Evolutionary conservation across 805 yeast species (phyloP).

Genomic region (Ogataea parapolymorpha): DNA sequence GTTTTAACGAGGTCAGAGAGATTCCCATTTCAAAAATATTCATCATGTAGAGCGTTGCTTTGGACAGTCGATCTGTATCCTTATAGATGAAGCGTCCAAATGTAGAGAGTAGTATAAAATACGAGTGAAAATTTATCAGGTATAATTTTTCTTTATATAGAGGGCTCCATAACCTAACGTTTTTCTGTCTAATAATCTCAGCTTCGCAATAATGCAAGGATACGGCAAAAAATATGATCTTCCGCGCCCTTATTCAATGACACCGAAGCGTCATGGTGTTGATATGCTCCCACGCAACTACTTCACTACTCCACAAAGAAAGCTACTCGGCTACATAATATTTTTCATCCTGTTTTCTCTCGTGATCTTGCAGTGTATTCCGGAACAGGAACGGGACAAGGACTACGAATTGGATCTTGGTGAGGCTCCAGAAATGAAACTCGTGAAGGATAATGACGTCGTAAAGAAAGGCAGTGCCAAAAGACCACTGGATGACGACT

Average conservation of each 20-base stretch:
- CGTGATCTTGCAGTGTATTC: slow-evolving; percentile 29
- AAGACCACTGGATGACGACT: slow-evolving; percentile 21
- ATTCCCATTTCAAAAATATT: slow-evolving; percentile 30
- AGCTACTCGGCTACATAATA: slow-evolving; percentile 37
- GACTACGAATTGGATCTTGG: slow-evolving; percentile 21
- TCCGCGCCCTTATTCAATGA: slow-evolving; percentile 43
- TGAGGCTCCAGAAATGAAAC: slow-evolving; percentile 8
- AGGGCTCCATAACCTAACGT: slow-evolving; percentile 7
- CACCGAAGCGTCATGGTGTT: slow-evolving; percentile 25
- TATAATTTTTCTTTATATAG: background rate
- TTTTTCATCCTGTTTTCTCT: slow-evolving; percentile 34
- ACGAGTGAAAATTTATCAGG: background rate
- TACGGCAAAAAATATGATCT: slow-evolving; percentile 32
- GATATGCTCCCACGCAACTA: slow-evolving; percentile 24
- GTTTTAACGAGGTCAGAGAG: slow-evolving; percentile 32
- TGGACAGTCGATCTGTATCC: slow-evolving; percentile 5
- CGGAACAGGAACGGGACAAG: slow-evolving; percentile 22
- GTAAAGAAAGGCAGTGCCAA: slow-evolving; percentile 17
- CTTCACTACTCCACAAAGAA: slow-evolving; percentile 49
- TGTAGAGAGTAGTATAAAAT: background rate
- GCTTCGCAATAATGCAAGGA: slow-evolving; percentile 29
- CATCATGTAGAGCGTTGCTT: slow-evolving; percentile 22
- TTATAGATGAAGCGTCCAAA: slow-evolving; percentile 2
- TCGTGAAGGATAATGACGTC: slow-evolving; percentile 18
- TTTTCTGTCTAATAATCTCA: background rate